Percentiles rank a stretch among this genome's conserved stretches.
Conservation (phyloP, 768 basidiomycete species). For the Floccularia luteovirens region DNA sequence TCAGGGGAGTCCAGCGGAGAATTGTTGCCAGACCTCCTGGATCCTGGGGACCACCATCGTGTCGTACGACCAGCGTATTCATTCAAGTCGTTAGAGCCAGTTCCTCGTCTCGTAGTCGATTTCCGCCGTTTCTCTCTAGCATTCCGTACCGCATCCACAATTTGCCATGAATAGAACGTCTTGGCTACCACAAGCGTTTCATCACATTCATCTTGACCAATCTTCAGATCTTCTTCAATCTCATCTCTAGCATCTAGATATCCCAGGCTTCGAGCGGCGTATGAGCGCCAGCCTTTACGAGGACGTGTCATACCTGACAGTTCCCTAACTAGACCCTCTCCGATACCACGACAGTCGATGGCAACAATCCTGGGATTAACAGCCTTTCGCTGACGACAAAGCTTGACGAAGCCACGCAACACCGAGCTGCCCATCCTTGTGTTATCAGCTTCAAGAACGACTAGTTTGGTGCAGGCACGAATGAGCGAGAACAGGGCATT, state of each 20-base stretch:
- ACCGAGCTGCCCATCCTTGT: conserved; percentile 61
- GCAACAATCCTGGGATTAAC: conserved; percentile 53
- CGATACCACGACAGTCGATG: conserved; percentile 69
- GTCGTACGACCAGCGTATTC: conserved; percentile 13
- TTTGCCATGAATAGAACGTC: conserved; percentile 84
- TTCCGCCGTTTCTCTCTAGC: conserved; percentile 64
- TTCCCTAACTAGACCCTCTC: conserved; percentile 57
- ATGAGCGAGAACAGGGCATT: conserved; percentile 60
- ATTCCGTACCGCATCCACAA: conserved; percentile 66
- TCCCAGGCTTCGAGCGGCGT: conserved; percentile 59
- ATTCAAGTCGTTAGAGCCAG: conserved; percentile 21
- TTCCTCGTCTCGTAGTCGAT: conserved; percentile 32
- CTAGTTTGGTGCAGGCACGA: conserved; percentile 51
- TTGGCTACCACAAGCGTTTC: conserved; percentile 65
- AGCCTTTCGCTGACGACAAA: conserved; percentile 37
- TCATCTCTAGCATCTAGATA: conserved; percentile 69
- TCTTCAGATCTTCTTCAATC: conserved; percentile 50
- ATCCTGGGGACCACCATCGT: conserved; percentile 54
- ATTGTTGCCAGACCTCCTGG: conserved; percentile 37
- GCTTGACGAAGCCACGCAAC: conserved; percentile 60
- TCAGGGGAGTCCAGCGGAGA: conserved; percentile 42
- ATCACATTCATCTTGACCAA: conserved; percentile 81
- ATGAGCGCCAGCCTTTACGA: conserved; percentile 66
- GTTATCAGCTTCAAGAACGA: conserved; percentile 70
- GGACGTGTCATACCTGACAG: conserved; percentile 52